Evolutionary conservation across 192 early-diverging fungal species (phyloP).

Genomic region (Backusella macrospora): DNA sequence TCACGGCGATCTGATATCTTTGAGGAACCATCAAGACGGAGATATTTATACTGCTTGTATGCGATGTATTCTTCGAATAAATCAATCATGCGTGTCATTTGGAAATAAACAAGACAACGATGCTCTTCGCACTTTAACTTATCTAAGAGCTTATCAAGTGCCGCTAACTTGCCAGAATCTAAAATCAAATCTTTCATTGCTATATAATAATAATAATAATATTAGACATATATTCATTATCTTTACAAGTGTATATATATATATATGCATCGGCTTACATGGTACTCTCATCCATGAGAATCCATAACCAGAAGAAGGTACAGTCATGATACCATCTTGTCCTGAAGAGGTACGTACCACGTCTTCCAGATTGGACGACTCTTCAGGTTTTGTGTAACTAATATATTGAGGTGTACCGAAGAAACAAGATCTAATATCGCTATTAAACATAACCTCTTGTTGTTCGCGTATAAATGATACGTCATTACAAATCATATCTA

Average conservation of each 20-base stretch:
- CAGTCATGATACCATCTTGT: constrained; percentile 45
- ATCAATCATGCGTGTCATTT: constrained; percentile 90
- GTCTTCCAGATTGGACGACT: constrained; percentile 1
- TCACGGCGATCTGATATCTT: constrained; percentile 86
- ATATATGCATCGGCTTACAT: constrained; percentile 29
- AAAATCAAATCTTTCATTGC: constrained; percentile 75
- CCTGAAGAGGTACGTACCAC: constrained; percentile 29
- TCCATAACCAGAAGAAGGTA: constrained; percentile 52
- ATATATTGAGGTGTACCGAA: constrained; percentile 44
- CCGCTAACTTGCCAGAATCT: constrained; percentile 79
- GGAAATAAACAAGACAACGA: constrained; percentile 84
- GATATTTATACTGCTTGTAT: constrained; percentile 84
- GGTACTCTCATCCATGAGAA: constrained; percentile 71
- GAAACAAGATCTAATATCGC: constrained; percentile 39
- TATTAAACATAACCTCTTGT: constrained; percentile 49
- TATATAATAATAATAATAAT: constrained; percentile 21
- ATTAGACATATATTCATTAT: background rate
- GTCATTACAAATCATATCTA: constrained; percentile 64
- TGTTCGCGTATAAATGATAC: constrained; percentile 61
- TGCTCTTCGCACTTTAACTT: constrained; percentile 78
- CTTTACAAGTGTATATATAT: background rate
- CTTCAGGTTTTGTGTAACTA: constrained; percentile 22
- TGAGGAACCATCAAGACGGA: constrained; percentile 87
- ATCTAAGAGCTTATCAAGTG: constrained; percentile 69
- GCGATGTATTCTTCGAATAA: constrained; percentile 87